phyloP scores from a whole-genome alignment of 1,139 yeast genomes.

The Taphrina deformans region DNA sequence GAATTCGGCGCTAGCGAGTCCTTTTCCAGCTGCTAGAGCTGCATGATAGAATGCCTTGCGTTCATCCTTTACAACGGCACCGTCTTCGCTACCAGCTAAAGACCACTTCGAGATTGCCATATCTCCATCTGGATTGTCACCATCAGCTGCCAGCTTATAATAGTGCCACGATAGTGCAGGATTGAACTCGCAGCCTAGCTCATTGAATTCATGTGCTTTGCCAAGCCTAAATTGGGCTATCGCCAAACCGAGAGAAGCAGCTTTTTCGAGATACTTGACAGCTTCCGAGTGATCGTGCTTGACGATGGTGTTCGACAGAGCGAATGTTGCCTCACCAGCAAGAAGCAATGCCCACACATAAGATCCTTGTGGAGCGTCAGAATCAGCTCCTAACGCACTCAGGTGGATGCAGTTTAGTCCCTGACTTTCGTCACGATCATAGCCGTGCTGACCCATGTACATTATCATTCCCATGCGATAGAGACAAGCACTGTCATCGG shows the following conservation, averaged over 20 bases:
- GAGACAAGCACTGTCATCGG: constrained; percentile 46
- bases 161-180: constrained; percentile 47
- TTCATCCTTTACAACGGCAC: constrained; percentile 49
- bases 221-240: constrained; percentile 50
- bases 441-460: constrained; percentile 46
- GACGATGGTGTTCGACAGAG: constrained; percentile 31
- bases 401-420: constrained; percentile 44
- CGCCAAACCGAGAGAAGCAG: constrained; percentile 47
- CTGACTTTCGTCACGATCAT: constrained; percentile 40
- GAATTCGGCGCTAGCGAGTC: constrained; percentile 47
- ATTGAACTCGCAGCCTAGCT: constrained; percentile 45
- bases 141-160: constrained; percentile 48
- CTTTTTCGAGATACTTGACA: constrained; percentile 51
- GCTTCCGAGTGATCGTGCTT: constrained; percentile 48
- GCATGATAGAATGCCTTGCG: constrained; percentile 49
- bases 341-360: constrained; percentile 46
- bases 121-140: constrained; percentile 46
- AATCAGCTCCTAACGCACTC: constrained; percentile 45
- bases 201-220: constrained; percentile 48
- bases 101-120: constrained; percentile 48
- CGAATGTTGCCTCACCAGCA: constrained; percentile 45
- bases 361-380: constrained; percentile 48
- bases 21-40: constrained; percentile 45
- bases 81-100: constrained; percentile 40
- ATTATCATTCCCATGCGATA: constrained; percentile 47